These are phyloP conservation scores for Penicillium verhagenii DNA, from an alignment of 495 filamentous ascomycete species.

Conservation along the genomic window DNA sequence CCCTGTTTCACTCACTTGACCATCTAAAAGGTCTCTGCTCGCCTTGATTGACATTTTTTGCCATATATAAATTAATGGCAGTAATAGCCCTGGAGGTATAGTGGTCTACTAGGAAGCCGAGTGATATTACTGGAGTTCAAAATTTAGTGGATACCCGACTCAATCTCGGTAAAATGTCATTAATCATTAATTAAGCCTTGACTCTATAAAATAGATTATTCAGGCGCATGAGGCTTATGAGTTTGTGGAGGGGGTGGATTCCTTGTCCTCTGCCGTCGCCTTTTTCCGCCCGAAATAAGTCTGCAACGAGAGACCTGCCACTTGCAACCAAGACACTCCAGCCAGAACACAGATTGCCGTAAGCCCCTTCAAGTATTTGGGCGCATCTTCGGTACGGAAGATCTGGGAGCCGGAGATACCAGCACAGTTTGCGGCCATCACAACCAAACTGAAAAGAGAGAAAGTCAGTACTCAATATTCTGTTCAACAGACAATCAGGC, in stretches of 20 bases:
- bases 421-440: slow-evolving; percentile 55
- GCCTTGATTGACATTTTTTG: background rate
- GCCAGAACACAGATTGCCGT: slow-evolving; percentile 36
- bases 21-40: background rate
- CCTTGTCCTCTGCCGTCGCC: background rate
- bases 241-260: background rate
- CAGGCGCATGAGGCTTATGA: background rate
- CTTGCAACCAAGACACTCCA: slow-evolving; percentile 30
- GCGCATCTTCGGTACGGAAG: slow-evolving; percentile 51
- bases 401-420: slow-evolving; percentile 55
- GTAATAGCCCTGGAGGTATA: too few relatives aligned
- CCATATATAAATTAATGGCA: too few relatives aligned
- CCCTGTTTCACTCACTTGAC: background rate
- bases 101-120: too few relatives aligned
- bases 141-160: background rate
- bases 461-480: slow-evolving; percentile 11
- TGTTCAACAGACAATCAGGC: background rate
- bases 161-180: background rate
- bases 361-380: slow-evolving; percentile 46
- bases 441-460: slow-evolving; percentile 35
- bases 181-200: background rate
- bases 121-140: background rate
- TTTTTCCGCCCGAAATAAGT: slow-evolving; percentile 21
- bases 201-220: background rate
- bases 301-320: slow-evolving; percentile 19